Conservation (phyloP, 1,284 basidiomycete species). For the Prillingera fragicola region DNA sequence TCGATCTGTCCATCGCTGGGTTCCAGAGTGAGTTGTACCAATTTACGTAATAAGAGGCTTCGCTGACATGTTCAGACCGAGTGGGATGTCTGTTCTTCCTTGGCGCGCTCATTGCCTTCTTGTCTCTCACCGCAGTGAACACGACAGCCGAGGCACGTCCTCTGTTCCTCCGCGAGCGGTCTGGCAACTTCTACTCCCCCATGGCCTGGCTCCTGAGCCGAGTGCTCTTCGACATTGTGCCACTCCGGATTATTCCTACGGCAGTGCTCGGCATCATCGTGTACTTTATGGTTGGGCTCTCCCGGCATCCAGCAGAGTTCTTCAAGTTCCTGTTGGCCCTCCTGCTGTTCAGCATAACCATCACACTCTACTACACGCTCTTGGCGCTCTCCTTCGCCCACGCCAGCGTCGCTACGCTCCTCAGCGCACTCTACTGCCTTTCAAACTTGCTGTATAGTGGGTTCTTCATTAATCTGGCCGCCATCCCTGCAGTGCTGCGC, state of each 20-base stretch:
- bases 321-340: conserved; percentile 78
- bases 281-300: conserved; percentile 88
- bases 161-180: conserved; percentile 79
- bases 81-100: conserved; percentile 88
- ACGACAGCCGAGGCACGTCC: conserved; percentile 74
- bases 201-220: conserved; percentile 72
- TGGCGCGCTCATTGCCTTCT: conserved; percentile 79
- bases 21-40: no score
- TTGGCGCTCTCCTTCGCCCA: conserved; percentile 73
- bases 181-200: conserved; percentile 64
- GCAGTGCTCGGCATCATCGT: conserved; percentile 90
- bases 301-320: conserved; percentile 61
- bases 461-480: conserved; percentile 68
- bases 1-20: conserved; percentile 73
- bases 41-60: no score
- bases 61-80: no score
- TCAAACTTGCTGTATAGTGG: conserved; percentile 71
- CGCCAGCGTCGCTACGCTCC: conserved; percentile 77
- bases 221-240: conserved; percentile 94
- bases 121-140: conserved; percentile 76
- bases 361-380: conserved; percentile 88
- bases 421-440: conserved; percentile 61
- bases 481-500: conserved; percentile 73
- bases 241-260: conserved; percentile 88
- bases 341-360: conserved; percentile 67